Base-by-base conservation (phyloP, 805 yeast species). In the Candida stauntonica region DNA sequence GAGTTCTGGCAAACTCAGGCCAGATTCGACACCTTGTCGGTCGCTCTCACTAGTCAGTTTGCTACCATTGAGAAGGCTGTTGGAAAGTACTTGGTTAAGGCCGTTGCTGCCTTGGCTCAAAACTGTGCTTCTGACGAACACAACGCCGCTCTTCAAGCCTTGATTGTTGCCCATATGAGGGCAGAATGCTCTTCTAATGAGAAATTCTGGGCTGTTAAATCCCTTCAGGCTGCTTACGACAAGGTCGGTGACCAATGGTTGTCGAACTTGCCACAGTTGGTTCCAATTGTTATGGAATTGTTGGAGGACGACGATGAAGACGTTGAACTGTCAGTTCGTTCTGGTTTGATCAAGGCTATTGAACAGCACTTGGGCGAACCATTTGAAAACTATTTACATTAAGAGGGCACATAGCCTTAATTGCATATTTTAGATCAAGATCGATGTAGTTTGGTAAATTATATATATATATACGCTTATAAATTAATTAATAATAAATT, bases 161-260 rank as follows among this genome's bases (percentile, higher is more conserved):
- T 72, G 32, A 66, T 85, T 37, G 65, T 81, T 31, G 64, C 73
- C 16, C 86, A 81, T 53, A 77, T 93, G 72, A 81, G 80, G 66
- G 74, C 81, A 33, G 68, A 72, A 3, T 70, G 79, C 46, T 57
- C 62, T 31, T 57, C 79, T 7, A 66, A 67, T 36, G 87, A 81
- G 54, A 83, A 84, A 57, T 64, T 76, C 49, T 84, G 95, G 91
- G 79, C 97, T 18, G 75, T 86, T 38, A 78, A 81, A 58, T 69
- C 86, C 2, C 72, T 93, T 59, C 86, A 86, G 61, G 70, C 79
- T 18, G 77, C 93, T 23, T 93, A 88, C 72, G 84, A 85, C 48
- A 85, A 85, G 67, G 82, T 88, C 52, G 97, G 98, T 39, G 98
- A 93, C 54, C 86, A 81, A 59, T 93, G 98, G 99, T 72, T 93